Percentiles rank a stretch among this genome's conserved stretches.
Conservation (phyloP, 768 basidiomycete species). For the Royoungia palumana region DNA sequence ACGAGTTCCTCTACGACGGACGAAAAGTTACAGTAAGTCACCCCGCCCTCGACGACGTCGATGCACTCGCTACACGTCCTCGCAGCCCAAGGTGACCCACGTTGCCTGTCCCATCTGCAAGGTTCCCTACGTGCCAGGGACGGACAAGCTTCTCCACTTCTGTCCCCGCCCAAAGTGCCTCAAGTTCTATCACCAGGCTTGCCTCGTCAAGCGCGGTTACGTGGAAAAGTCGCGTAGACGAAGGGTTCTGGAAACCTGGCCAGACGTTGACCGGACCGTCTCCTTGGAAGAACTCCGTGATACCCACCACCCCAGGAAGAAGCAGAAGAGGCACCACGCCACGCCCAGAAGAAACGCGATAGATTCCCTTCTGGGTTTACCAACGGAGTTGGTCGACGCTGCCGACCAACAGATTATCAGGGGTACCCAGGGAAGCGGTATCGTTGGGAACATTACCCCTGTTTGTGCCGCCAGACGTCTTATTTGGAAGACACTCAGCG, state of each 20-base stretch:
- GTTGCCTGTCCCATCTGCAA: constrained; percentile 43
- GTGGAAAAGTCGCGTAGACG: constrained; percentile 20
- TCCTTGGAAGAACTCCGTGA: constrained; percentile 2
- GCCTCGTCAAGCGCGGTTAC: constrained; percentile 35
- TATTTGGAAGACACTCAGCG: constrained; percentile 39
- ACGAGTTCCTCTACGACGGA: constrained; percentile 35
- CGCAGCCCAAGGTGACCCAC: constrained; percentile 41
- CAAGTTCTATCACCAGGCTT: constrained; percentile 46
- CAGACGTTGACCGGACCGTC: constrained; percentile 28
- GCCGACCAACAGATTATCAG: constrained; percentile 55
- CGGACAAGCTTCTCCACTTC: constrained; percentile 45
- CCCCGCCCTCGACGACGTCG: background rate
- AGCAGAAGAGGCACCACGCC: background rate
- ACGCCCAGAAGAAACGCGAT: background rate
- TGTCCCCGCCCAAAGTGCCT: constrained; percentile 52
- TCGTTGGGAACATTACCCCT: constrained; percentile 48
- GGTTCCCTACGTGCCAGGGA: constrained; percentile 46
- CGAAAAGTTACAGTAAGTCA: constrained; percentile 37
- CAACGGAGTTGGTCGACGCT: constrained; percentile 36
- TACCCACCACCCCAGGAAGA: constrained; percentile 10
- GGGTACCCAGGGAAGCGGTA: constrained; percentile 40
- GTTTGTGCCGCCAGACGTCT: constrained; percentile 47
- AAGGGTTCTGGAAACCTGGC: constrained; percentile 37
- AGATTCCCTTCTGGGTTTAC: constrained; percentile 27
- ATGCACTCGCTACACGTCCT: background rate